Conservation (phyloP, 257 asterid genomes). For the Nicotiana noctiflora region DNA sequence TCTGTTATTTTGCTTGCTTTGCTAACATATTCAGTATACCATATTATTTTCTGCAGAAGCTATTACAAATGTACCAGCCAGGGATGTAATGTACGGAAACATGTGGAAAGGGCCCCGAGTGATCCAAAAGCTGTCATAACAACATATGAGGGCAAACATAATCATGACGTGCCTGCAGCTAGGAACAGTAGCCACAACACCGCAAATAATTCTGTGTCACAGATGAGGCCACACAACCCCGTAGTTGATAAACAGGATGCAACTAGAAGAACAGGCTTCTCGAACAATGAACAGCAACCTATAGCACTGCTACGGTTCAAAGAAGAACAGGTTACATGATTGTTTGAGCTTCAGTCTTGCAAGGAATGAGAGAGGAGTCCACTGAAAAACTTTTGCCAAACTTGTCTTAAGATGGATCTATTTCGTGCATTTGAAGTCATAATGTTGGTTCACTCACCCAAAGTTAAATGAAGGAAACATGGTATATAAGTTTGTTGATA, state of each 20-base stretch:
- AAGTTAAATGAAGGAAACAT: background rate
- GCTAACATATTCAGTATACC: background rate
- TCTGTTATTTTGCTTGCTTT: background rate
- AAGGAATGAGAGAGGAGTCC: background rate
- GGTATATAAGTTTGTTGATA: background rate
- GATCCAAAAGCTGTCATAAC: conserved; percentile 83
- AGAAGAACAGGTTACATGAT: conserved; percentile 54
- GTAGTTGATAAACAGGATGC: conserved; percentile 20
- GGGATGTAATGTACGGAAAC: conserved; percentile 80
- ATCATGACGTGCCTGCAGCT: conserved; percentile 71
- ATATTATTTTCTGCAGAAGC: conserved; percentile 50
- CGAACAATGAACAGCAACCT: conserved; percentile 35
- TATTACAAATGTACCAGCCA: conserved; percentile 75
- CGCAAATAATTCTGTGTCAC: conserved; percentile 36
- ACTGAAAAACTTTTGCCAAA: background rate
- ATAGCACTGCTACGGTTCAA: conserved; percentile 51
- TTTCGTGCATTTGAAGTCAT: background rate
- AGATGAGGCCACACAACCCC: conserved; percentile 32
- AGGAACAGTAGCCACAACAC: conserved; percentile 53
- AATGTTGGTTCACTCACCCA: too few relatives aligned
- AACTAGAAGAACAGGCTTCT: conserved; percentile 25
- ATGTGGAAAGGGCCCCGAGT: conserved; percentile 80
- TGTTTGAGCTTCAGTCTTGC: background rate
- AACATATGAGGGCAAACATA: conserved; percentile 79
- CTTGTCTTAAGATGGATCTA: background rate